Evolutionary conservation across 2,329 filamentous ascomycete species (phyloP).

Genomic region (Penicillium corylophilum): DNA sequence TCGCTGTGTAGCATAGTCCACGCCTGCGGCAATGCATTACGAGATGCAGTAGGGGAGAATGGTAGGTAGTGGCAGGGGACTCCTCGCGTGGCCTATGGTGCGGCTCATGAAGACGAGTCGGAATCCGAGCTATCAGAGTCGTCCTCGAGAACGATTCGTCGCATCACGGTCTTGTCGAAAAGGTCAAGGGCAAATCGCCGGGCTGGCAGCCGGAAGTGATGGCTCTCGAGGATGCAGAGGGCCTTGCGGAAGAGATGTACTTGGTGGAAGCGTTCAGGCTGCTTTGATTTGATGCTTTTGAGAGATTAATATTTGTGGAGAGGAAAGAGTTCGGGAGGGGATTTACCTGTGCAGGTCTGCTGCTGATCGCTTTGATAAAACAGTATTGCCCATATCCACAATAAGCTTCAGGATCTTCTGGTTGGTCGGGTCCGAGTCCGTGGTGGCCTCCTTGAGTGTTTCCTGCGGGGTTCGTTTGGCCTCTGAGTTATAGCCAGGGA

Average conservation of each 20-base stretch:
- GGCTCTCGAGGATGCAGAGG: constrained; percentile 79
- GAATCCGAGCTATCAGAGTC: constrained; percentile 43
- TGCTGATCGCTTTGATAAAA: constrained; percentile 83
- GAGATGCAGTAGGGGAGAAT: neutral
- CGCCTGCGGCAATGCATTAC: neutral
- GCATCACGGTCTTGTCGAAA: constrained; percentile 86
- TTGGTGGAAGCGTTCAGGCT: constrained; percentile 72
- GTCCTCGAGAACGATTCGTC: constrained; percentile 78
- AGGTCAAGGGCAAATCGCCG: constrained; percentile 89
- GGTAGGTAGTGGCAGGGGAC: neutral
- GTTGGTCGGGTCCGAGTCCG: constrained; percentile 62
- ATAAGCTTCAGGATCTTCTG: constrained; percentile 79
- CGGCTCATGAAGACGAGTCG: constrained; percentile 24
- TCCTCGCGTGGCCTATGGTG: neutral
- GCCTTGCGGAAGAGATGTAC: constrained; percentile 79
- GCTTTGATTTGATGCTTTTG: constrained; percentile 69
- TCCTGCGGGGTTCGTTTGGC: constrained; percentile 43
- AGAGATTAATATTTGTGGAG: neutral
- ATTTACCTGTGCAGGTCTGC: constrained; percentile 66
- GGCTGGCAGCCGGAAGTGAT: constrained; percentile 83
- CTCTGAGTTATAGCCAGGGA: constrained; percentile 43
- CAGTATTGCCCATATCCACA: constrained; percentile 86
- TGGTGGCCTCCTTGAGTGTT: constrained; percentile 58
- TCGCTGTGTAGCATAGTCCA: neutral
- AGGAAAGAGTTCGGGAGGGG: constrained; percentile 4